Evolutionary conservation across 306 rosid genomes (phyloP), one percentile per base, ranked within the genome.

Genomic region (Dryas octopetala): DNA sequence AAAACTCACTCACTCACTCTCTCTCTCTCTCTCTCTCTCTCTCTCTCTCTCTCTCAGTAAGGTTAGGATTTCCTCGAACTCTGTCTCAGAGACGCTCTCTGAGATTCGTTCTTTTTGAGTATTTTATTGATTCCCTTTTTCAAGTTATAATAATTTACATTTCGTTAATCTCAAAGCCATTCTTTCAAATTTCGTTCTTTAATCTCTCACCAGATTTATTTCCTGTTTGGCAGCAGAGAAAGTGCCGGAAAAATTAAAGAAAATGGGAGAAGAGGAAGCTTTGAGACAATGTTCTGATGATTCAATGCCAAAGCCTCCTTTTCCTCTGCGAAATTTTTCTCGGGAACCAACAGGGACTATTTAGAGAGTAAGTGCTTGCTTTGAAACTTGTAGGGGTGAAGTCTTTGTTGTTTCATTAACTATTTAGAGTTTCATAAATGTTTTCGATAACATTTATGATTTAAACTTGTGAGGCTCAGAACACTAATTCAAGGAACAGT

Each of bases 251-350:
- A 32, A 62, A 6, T 54, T 10, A 62, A 48, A 49, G 13, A 73
- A 19, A 74, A 64, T 74, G 71, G 64, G 71, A 12, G 44, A 52
- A 14, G 52, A 17, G 11, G 78, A 64, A 66, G 63, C 71, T 40
- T 11, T 11, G 15, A 12, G 14, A 5, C 46, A 51, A 3, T 13
- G 43, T 15, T 62, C 14, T 0, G 50, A 41, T 14, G n/a, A 4
- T 7, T 9, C 5, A 60, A 23, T 19, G 9, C 55, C 7, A 32
- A 74, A 74, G 26, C 44, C 51, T 51, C 26, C 13, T 41, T 51
- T 63, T 63, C 41, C 38, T 5, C 46, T 9, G 53, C 16, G 44
- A 9, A 52, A 43, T 46, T 41, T 45, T 17, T 53, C 58, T 41
- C 17, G 3, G 81, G 65, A 70, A 16, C 62, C 45, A 9, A 62